phyloP scores from a whole-genome alignment of 192 early-diverging fungal species.

The Gonapodya sp. region DNA sequence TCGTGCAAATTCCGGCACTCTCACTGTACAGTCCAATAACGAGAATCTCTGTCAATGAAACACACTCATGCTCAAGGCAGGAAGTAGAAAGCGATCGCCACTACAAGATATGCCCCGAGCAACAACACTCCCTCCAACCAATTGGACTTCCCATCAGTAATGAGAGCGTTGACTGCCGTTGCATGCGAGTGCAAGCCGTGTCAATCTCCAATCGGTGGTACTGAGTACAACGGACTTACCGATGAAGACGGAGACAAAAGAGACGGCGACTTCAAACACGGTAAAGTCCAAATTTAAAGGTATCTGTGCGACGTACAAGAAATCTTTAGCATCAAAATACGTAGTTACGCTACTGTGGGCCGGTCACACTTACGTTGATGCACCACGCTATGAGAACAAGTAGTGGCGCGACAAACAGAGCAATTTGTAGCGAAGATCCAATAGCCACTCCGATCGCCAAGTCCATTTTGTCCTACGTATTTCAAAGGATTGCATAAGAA shows the following conservation, averaged over 20 bases:
- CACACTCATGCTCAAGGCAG: constrained; percentile 14
- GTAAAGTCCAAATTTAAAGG: constrained; percentile 78
- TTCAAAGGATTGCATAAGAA: neutral
- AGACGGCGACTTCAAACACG: constrained; percentile 66
- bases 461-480: constrained; percentile 75
- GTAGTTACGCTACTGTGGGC: neutral
- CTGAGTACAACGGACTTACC: constrained; percentile 49
- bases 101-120: constrained; percentile 70
- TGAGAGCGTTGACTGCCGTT: constrained; percentile 31
- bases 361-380: constrained; percentile 28
- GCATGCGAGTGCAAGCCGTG: too few species aligned
- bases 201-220: constrained; percentile 52
- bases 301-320: constrained; percentile 16
- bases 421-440: constrained; percentile 85
- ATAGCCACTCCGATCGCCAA: constrained; percentile 79
- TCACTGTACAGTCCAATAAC: too few species aligned
- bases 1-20: too few species aligned
- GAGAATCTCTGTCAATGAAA: too few species aligned
- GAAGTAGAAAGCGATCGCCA: constrained; percentile 74
- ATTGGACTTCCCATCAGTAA: constrained; percentile 75
- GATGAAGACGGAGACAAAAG: constrained; percentile 72
- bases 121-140: constrained; percentile 87
- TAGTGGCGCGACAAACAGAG: constrained; percentile 61
- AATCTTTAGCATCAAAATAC: too few species aligned
- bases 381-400: constrained; percentile 73